Percentiles rank a stretch among this genome's conserved stretches.
These are phyloP conservation scores for Penicillium hordei DNA, from an alignment of 2,329 filamentous ascomycete species.

Conservation along the genomic window DNA sequence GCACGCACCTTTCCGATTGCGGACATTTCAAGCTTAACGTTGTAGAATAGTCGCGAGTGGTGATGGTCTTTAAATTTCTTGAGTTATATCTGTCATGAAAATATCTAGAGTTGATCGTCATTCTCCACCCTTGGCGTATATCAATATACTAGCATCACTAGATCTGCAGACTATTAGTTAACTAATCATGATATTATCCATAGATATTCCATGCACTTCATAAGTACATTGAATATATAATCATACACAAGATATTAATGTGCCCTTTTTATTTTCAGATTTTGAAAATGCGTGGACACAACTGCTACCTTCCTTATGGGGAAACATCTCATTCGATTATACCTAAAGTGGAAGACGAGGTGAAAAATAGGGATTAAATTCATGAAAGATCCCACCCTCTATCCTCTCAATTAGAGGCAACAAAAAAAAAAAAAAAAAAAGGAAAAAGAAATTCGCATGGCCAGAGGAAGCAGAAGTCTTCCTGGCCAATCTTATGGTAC, in stretches of 20 bases:
- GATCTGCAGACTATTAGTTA: neutral
- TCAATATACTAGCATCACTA: neutral
- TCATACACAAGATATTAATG: neutral
- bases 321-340: neutral
- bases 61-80: neutral
- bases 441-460: neutral
- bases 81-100: neutral
- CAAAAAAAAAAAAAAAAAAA: neutral
- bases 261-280: no score
- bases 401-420: conserved; percentile 1
- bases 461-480: neutral
- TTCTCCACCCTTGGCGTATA: conserved; percentile 6
- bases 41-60: neutral
- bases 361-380: conserved; percentile 5
- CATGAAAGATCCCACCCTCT: conserved; percentile 1
- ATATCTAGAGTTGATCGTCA: conserved; percentile 10
- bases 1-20: conserved; percentile 3
- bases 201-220: neutral
- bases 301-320: conserved; percentile 4
- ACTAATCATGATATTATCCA: neutral
- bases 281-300: neutral
- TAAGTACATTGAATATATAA: neutral
- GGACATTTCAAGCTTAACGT: neutral
- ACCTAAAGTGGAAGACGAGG: neutral
- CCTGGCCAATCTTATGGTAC: conserved; percentile 7